phyloP scores from a whole-genome alignment of 2,329 filamentous ascomycete species.

The Botrytis hyacinthi region DNA sequence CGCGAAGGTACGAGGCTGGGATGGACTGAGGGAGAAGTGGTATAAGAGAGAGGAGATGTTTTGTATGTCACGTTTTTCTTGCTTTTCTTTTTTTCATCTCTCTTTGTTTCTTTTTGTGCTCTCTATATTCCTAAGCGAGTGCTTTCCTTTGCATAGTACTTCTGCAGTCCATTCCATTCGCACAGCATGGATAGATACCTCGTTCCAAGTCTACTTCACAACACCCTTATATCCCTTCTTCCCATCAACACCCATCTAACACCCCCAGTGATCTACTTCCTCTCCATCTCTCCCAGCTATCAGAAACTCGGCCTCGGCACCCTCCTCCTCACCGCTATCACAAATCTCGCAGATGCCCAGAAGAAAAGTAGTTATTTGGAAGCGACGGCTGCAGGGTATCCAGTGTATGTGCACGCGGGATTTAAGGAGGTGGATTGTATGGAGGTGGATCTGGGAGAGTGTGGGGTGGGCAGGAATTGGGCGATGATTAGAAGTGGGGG shows the following conservation, averaged over 20 bases:
- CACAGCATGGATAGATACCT: background rate
- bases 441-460: slow-evolving; percentile 34
- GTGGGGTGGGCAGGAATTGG: slow-evolving; percentile 29
- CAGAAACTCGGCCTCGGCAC: slow-evolving; percentile 41
- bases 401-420: slow-evolving; percentile 42
- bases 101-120: background rate
- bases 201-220: too few species aligned
- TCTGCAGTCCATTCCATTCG: background rate
- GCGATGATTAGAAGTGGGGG: slow-evolving; percentile 33
- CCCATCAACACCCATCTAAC: background rate
- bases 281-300: slow-evolving; percentile 41
- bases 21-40: slow-evolving; percentile 35
- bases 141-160: background rate
- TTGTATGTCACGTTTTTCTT: slow-evolving; percentile 32
- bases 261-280: slow-evolving; percentile 40
- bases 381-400: slow-evolving; percentile 40
- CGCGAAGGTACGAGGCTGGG: slow-evolving; percentile 38
- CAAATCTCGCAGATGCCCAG: slow-evolving; percentile 42
- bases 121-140: background rate
- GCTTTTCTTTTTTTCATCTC: background rate
- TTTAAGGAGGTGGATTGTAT: slow-evolving; percentile 41
- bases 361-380: slow-evolving; percentile 41
- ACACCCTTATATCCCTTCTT: too few species aligned
- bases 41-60: slow-evolving; percentile 38
- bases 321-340: slow-evolving; percentile 36